Base-by-base conservation (phyloP, 495 filamentous ascomycete species). In the Xylaria palmicola region DNA sequence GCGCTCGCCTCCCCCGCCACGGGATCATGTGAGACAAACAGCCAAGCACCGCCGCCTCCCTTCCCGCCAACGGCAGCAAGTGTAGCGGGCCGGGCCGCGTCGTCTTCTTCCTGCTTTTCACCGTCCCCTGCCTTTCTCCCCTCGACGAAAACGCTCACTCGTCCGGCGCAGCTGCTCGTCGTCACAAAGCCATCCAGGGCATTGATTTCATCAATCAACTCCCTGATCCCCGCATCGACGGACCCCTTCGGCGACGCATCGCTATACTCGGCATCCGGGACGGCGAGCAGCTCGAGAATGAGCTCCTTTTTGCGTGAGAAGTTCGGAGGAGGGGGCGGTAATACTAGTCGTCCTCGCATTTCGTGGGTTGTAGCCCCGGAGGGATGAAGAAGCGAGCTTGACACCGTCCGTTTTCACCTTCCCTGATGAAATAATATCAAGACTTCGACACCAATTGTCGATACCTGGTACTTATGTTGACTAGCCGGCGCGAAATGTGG, bases 141-240 rank as follows among this genome's bases (percentile, higher is more conserved):
- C 76, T 97, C 93, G 1, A 92, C 74, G 73, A 93, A 97, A 15
- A 97, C 89, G 63, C 86, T 90, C 30, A 92, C 83, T 29, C 92
- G 78, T 36, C 93, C 93, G 10, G 92, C 86, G 68, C 93, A 97
- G 70, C 90, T 96, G 72, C 93, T 96, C 12, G 92, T 97, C 6
- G 91, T 97, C 26, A 93, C 92, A 27, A 91, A 77, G 32, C 88
- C 89, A 8, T 85, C 81, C n/a, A 83, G 44, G 1, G 65, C 72
- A 74, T 97, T 97, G 66, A 97, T 85, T 58, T 86, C 85, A 43
- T 77, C 77, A 47, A 98, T 90, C 55, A 97, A 74, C 15, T 84
- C 79, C n/a, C 85, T 80, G 55, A 97, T 90, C 2, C 81, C 88
- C 51, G 75, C 83, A 67, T 97, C 93, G 19, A 97, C 81, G 0